phyloP scores from a whole-genome alignment of 1,284 basidiomycete genomes.

The Boletus holoroseus region DNA sequence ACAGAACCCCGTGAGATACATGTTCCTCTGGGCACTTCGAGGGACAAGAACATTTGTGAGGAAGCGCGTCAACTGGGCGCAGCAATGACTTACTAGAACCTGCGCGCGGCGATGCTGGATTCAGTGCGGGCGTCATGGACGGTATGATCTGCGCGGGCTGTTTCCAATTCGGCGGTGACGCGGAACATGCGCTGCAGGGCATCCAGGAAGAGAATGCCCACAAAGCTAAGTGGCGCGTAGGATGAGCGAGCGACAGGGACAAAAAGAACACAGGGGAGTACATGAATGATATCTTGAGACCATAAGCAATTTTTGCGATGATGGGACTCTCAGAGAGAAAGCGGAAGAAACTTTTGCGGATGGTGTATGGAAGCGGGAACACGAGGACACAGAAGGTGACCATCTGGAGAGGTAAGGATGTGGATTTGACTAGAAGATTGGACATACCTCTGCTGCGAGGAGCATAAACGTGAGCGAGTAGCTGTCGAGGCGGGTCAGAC shows the following conservation, averaged over 20 bases:
- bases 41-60: neutral
- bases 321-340: conserved; percentile 70
- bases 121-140: conserved; percentile 70
- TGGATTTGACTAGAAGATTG: neutral
- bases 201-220: conserved; percentile 82
- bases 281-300: conserved; percentile 93
- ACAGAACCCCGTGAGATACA: conserved; percentile 89
- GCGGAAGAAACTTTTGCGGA: conserved; percentile 67
- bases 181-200: conserved; percentile 92
- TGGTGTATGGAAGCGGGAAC: conserved; percentile 68
- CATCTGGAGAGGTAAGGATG: conserved; percentile 43
- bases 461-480: conserved; percentile 75
- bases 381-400: conserved; percentile 69
- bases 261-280: conserved; percentile 30
- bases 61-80: rapidly evolving
- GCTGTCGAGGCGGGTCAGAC: conserved; percentile 33
- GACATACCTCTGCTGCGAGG: conserved; percentile 59
- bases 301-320: conserved; percentile 73
- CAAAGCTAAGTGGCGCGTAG: conserved; percentile 54
- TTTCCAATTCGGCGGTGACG: conserved; percentile 70
- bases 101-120: conserved; percentile 80
- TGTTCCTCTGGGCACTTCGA: conserved; percentile 72
- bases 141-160: conserved; percentile 56
- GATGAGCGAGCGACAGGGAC: neutral
- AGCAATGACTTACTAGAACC: conserved; percentile 75